Evolutionary conservation across 2,329 filamentous ascomycete genomes (phyloP), one percentile per base, ranked within the genome.

Genomic region (Monosporascus sp.): DNA sequence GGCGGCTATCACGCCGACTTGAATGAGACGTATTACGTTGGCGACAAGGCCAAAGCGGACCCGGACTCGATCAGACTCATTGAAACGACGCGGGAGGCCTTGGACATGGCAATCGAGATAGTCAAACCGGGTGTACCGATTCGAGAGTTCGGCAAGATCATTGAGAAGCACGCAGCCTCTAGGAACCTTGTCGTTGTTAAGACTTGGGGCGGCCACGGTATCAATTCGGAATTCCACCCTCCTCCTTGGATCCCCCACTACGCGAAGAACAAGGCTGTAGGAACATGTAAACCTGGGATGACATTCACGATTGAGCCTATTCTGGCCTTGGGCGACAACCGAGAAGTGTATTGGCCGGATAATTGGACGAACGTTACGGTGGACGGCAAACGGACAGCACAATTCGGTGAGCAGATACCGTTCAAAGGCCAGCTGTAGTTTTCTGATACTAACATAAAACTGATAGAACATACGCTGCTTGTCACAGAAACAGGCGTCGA

Each of bases 271-370:
- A 97, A 97, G 81, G 89, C 91, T 0, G 87, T 96, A 2, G 93
- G 93, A 45, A 83, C 87, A 60, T 93, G 91, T 53, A 96, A 96
- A 75, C 85, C 89, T 1, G 93, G 93, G 51, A 96, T 96, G 90
- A 95, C 90, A 60, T 97, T 97, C 66, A 97, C 93, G 0, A 97
- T 97, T 54, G 93, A 97, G 75, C 93, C 93, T 22, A 97, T 97
- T 91, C 90, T 97, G 68, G 90, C 90, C 45, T 72, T 96, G 51
- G 93, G 93, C 51, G 90, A 88, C 52, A 87, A 95, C 71, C 83
- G 83, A 57, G 93, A 97, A 68, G 89, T 92, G 68, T 96, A 90
- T 0, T 97, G 93, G 93, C 93, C 93, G 1, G 93, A 97, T 68
- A 89, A 97, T 75, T 97, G 93, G 93, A 97, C 93, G 1, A 95